Evolutionary conservation across 345 rosid genomes (phyloP).

Genomic region (Sonneratia alba): DNA sequence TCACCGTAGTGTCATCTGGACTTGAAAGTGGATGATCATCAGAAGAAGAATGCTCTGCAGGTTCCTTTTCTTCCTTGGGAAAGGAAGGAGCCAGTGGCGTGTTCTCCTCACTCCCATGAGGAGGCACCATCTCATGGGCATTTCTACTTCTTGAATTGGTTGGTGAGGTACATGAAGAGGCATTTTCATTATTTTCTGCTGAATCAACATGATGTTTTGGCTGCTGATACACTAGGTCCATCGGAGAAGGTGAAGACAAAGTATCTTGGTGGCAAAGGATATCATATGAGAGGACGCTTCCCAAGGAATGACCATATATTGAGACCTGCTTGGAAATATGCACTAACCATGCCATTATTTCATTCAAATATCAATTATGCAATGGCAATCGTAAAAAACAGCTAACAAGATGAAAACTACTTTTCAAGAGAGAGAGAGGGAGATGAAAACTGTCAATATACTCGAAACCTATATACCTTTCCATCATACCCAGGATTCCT

Average conservation of each 20-base stretch:
- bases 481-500: constrained; percentile 93
- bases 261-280: constrained; percentile 94
- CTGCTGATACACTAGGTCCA: constrained; percentile 60
- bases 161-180: constrained; percentile 5
- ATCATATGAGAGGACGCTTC: constrained; percentile 95
- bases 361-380: background rate
- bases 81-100: constrained; percentile 16
- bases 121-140: constrained; percentile 7
- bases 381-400: background rate
- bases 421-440: background rate
- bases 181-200: background rate
- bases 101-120: constrained; percentile 20
- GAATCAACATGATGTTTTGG: constrained; percentile 7
- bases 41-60: constrained; percentile 21
- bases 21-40: constrained; percentile 19
- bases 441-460: constrained; percentile 4
- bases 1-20: constrained; percentile 13
- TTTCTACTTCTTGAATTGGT: constrained; percentile 15
- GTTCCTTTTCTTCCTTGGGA: constrained; percentile 10
- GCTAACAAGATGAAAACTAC: constrained; percentile 1
- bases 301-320: constrained; percentile 91
- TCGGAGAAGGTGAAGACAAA: constrained; percentile 71
- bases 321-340: constrained; percentile 45
- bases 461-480: constrained; percentile 39
- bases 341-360: background rate